Conservation (phyloP, 2,329 filamentous ascomycete species). For the Beauveria sp. region DNA sequence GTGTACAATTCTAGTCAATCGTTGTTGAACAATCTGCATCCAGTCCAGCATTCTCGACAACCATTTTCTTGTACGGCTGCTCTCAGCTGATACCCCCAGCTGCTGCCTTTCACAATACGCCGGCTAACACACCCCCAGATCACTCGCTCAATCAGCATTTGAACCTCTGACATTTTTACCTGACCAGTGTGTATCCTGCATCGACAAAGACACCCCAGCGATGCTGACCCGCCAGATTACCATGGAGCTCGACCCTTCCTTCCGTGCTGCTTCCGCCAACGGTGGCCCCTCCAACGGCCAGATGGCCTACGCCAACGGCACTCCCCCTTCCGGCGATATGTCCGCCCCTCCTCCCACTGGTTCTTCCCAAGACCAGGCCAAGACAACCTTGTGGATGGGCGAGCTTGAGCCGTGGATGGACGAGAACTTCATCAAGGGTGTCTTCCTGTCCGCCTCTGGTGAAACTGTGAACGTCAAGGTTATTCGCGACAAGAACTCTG, state of each 20-base stretch:
- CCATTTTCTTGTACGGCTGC: neutral
- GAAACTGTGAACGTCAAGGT: constrained; percentile 98
- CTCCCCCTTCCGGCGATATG: constrained; percentile 32
- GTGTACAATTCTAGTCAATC: constrained; percentile 3
- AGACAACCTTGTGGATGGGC: constrained; percentile 73
- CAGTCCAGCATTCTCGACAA: constrained; percentile 5
- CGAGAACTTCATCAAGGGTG: constrained; percentile 93
- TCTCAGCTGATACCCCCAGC: neutral
- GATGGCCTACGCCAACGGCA: constrained; percentile 32
- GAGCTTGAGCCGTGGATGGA: constrained; percentile 99
- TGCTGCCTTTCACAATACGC: neutral
- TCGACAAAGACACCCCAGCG: neutral
- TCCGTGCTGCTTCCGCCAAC: constrained; percentile 24
- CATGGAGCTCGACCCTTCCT: constrained; percentile 28
- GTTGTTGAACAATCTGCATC: constrained; percentile 6
- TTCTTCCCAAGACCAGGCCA: constrained; percentile 38
- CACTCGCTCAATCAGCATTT: constrained; percentile 1
- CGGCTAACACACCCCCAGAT: neutral
- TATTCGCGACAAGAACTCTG: constrained; percentile 98
- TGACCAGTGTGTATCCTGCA: constrained; percentile 4
- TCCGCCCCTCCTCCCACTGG: constrained; percentile 26
- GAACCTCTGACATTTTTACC: neutral
- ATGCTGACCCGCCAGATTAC: constrained; percentile 16
- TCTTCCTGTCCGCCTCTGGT: constrained; percentile 81
- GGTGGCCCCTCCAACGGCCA: constrained; percentile 24